Evolutionary conservation across 179 eudicot species (phyloP).

Genomic region (Drosera spatulata): DNA sequence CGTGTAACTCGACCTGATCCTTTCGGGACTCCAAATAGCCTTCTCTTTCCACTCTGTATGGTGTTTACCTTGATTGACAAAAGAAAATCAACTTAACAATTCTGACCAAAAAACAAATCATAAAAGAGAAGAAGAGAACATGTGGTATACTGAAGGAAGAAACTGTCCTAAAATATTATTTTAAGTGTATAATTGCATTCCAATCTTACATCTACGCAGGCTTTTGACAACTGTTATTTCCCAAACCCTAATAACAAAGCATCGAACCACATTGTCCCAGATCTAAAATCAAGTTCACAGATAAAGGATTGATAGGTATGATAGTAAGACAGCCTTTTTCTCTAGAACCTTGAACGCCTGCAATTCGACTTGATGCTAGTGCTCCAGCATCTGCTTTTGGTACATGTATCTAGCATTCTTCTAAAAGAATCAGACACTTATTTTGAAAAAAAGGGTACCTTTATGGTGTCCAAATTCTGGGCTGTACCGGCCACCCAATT

Average conservation of each 20-base stretch:
- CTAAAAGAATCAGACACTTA: background rate
- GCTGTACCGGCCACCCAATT: conserved; percentile 26
- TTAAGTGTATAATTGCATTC: too few relatives aligned
- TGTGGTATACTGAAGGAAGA: background rate
- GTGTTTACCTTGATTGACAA: conserved; percentile 9
- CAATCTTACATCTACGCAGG: too few relatives aligned
- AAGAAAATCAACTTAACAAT: background rate
- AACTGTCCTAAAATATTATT: too few relatives aligned
- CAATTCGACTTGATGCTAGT: too few relatives aligned
- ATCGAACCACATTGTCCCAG: too few relatives aligned
- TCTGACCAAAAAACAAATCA: background rate
- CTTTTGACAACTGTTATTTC: too few relatives aligned
- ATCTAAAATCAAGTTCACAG: too few relatives aligned
- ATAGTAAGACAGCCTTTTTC: too few relatives aligned
- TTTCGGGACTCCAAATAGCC: conserved; percentile 33
- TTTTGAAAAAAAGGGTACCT: conserved; percentile 21
- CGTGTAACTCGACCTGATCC: conserved; percentile 33
- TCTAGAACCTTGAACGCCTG: too few relatives aligned
- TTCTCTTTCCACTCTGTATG: conserved; percentile 30
- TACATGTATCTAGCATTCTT: background rate
- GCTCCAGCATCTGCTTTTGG: too few relatives aligned
- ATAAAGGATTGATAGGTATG: too few relatives aligned
- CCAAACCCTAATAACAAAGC: too few relatives aligned
- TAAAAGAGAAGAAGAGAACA: background rate
- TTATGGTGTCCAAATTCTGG: conserved; percentile 22